Evolutionary conservation across 2,329 filamentous ascomycete genomes (phyloP), one percentile per base, ranked within the genome.

Genomic region (Neonectria sp.): DNA sequence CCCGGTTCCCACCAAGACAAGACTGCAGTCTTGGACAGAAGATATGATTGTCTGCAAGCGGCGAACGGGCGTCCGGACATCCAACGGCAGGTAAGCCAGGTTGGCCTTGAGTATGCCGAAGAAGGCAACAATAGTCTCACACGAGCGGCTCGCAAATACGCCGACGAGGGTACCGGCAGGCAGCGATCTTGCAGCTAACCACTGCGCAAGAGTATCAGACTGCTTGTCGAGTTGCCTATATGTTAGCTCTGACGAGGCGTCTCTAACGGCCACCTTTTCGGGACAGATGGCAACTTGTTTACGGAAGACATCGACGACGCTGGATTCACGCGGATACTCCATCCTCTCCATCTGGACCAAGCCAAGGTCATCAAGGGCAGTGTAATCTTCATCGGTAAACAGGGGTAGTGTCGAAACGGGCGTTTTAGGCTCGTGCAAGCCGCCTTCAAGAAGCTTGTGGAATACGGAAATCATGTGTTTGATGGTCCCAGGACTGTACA

Each of bases 271-370:
- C 6, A 70, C 24, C 6, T 21, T 17, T 12, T 69, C 21, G 0
- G 75, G 72, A 25, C 24, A n/a, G 2, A 40, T 49, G 4, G 53
- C 24, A 5, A 68, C 75, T 40, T 76, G 73, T 27, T 68, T 29
- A 8, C 62, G 68, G 67, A 77, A 77, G 3, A 77, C 45, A 25
- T 77, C 72, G 12, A 75, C 55, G 0, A 77, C 25, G 55, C 70
- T 76, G 2, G 67, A 69, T 0, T 75, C 61, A 1, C 63, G 67
- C 13, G 70, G 68, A 29, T 75, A 72, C 24, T 68, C 33, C 2
- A 51, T 62, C 24, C 31, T 21, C 1, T 73, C 40, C 8, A 71
- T 55, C 4, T 71, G 33, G 12, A 74, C 12, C 2, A 76, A 25
- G 1, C 72, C 71, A 48, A 72, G 62, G 11, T 45, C 24, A 6